These are phyloP conservation scores for Fusarium aywerte DNA, from an alignment of 2,329 filamentous ascomycete genomes.

Conservation along the genomic window DNA sequence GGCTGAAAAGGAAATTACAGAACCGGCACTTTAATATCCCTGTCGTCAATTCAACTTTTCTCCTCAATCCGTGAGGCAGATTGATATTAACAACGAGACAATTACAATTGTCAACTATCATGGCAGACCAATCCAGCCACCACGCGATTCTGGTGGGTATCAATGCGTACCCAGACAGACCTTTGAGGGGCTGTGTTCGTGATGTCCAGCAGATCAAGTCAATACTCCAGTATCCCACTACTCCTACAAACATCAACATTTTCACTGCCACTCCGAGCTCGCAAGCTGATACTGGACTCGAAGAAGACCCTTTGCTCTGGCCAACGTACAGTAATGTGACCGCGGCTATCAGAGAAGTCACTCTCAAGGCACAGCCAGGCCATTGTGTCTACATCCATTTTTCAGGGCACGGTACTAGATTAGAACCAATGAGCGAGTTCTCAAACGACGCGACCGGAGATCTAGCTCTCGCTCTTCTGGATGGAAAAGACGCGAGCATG, in stretches of 20 bases:
- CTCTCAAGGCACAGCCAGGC: not conserved
- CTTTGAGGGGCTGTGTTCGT: conserved; percentile 17
- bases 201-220: conserved; percentile 9
- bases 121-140: not conserved
- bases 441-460: conserved; percentile 3
- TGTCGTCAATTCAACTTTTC: not conserved
- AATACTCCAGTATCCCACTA: not conserved
- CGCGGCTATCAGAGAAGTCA: not conserved
- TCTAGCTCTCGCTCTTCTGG: conserved; percentile 19
- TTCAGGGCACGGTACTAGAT: conserved; percentile 10
- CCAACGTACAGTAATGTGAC: conserved; percentile 1
- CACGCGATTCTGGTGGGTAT: conserved; percentile 23
- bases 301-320: not conserved
- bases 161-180: conserved; percentile 6
- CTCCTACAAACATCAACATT: not conserved
- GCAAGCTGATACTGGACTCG: not conserved
- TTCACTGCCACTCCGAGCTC: conserved; percentile 2
- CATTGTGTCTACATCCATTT: conserved; percentile 17
- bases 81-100: not conserved
- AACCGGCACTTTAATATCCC: not conserved
- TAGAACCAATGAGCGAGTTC: not conserved
- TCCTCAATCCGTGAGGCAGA: not conserved
- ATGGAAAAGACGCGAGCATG: not conserved
- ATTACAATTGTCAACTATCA: not conserved
- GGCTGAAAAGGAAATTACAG: not conserved